Evolutionary conservation across 23 red algal species (phyloP), one percentile per base, ranked within the genome.

Genomic region (Gracilaria gracilis): DNA sequence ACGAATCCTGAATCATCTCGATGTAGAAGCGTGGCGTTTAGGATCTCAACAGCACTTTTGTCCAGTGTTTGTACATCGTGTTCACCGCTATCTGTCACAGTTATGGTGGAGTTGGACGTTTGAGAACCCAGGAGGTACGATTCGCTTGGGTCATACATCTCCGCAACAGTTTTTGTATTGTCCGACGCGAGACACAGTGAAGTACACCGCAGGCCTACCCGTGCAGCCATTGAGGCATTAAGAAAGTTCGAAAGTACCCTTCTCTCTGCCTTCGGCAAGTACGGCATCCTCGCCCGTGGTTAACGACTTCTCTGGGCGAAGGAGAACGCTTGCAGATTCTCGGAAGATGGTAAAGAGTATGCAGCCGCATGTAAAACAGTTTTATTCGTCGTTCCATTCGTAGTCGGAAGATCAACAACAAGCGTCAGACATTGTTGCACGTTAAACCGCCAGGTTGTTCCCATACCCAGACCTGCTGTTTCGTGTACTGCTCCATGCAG

Each of bases 91-190:
- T 25, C 72, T 25, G 38, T 51, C 40, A 77, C 72, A 77, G 39
- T 77, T 12, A 77, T 77, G 31, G 72, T 77, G 0, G 72, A 49
- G n/a, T 77, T 75, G 21, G 66, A 72, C 84, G 66, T 34, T 31
- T 75, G 32, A 24, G 84, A 87, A n/a, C 37, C 84, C 17, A 87
- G 64, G n/a, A 74, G 47, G 19, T 58, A 27, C 39, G 67, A 54
- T n/a, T 67, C 84, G 31, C 62, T 87, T 37, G 84, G 44, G 31
- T 87, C 84, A 32, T 74, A 87, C 84, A 87, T 87, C 38, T 87
- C 48, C 13, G 62, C 84, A 4, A 76, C 49, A 51, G 77, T 33
- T n/a, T n/a, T n/a, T 25, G 49, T 57, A 87, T 33, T 36, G 39
- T n/a, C 84, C 84, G 0, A 42, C 66, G 4, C 49, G 33, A 53